Percentiles rank a stretch among this genome's conserved stretches.
These are phyloP conservation scores for Colletotrichum chrysophilum DNA, from an alignment of 2,329 filamentous ascomycete species.

Conservation along the genomic window DNA sequence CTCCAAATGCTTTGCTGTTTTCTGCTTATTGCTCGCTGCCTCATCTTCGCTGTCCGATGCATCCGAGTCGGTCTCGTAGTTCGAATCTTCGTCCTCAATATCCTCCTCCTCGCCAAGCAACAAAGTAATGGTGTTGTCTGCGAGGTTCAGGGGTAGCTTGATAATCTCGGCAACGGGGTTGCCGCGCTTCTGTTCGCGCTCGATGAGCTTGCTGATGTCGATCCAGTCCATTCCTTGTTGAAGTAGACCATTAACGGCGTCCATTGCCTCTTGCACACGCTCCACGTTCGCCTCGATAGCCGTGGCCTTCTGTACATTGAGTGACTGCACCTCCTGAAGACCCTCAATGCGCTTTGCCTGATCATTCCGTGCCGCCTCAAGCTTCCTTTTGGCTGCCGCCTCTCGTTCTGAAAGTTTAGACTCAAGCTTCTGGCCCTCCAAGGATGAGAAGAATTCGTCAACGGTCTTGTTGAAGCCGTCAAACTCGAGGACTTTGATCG, in stretches of 20 bases:
- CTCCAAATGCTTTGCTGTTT: constrained; percentile 58
- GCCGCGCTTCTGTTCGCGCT: constrained; percentile 79
- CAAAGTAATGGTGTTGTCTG: constrained; percentile 88
- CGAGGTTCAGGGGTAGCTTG: constrained; percentile 82
- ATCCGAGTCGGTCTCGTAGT: constrained; percentile 70
- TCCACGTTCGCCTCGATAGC: constrained; percentile 92
- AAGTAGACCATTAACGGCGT: constrained; percentile 90
- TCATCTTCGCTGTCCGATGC: constrained; percentile 60
- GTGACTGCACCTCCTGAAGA: constrained; percentile 78
- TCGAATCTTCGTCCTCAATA: constrained; percentile 64
- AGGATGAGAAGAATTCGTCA: constrained; percentile 95
- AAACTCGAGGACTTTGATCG: constrained; percentile 74
- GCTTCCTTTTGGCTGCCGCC: constrained; percentile 78
- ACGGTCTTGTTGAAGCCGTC: constrained; percentile 91
- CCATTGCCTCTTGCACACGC: constrained; percentile 89
- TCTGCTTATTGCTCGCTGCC: constrained; percentile 40
- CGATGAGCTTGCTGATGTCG: constrained; percentile 85
- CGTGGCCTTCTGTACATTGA: constrained; percentile 87
- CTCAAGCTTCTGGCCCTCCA: constrained; percentile 92
- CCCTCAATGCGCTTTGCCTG: constrained; percentile 86
- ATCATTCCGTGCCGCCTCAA: constrained; percentile 83
- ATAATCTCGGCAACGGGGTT: constrained; percentile 91
- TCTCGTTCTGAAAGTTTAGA: constrained; percentile 84
- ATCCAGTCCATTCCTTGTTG: constrained; percentile 97
- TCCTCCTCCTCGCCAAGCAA: constrained; percentile 74